Base-by-base conservation (phyloP, 495 filamentous ascomycete species). In the Amphirosellinia nigrospora region DNA sequence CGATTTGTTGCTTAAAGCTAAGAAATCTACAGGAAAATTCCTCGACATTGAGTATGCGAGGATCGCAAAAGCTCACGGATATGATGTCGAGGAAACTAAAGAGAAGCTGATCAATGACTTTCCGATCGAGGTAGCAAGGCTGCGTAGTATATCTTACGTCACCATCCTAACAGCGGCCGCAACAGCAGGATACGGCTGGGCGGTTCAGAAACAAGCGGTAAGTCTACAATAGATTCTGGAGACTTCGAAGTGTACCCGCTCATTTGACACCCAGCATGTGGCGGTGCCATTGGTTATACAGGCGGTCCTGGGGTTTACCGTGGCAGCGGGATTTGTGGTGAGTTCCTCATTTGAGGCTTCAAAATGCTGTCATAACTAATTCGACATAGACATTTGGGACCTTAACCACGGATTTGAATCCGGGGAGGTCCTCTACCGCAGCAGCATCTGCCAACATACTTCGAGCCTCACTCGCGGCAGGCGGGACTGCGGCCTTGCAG, bases 361-460 rank as follows among this genome's bases (percentile, higher is more conserved):
- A 26, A 28, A 16, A 16, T 30, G 2, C 11, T 7, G 50, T 16
- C 30, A 7, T 15, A 36, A 3, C 55, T 58, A 16, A 58, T 19
- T 36, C 19, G 16, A 36, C 6, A 21, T 36, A 58, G 55, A 58
- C 55, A 1, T 58, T 58, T 4, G 55, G 55, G 55, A 76, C 39
- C 30, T 64, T 23, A 15, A 73, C 38, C 56, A 46, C 43, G 21
- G 55, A 58, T 36, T 10, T 52, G 10, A 66, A 65, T 19, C 59
- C 74, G 9, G 53, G 69, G 30, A 21, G 55, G 32, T 58, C 55
- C 2, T 58, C 55, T 58, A 75, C 73, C 30, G 74, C 73, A 13
- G 52, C 43, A 39, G 73, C 74, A 15, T 36, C 73, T 15, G 28
- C 46, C n/a, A 74, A 75, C 28, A 52, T 76, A 7, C 10, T 65